These are phyloP conservation scores for Isabelozyma heimii DNA, from an alignment of 805 yeast genomes.

Conservation along the genomic window DNA sequence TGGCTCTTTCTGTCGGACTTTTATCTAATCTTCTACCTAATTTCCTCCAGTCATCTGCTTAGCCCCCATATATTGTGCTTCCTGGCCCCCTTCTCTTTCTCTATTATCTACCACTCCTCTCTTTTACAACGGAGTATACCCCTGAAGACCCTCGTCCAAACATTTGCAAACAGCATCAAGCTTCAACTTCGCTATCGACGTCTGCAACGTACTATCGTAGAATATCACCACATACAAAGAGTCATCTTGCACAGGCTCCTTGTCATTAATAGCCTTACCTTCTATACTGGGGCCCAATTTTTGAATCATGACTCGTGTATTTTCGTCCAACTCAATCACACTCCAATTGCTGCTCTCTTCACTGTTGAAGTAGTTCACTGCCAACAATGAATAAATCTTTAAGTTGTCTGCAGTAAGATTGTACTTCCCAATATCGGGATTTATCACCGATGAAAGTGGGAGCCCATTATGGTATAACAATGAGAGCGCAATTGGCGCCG, in stretches of 20 bases:
- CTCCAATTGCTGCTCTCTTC: constrained; percentile 19
- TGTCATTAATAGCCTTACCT: constrained; percentile 2
- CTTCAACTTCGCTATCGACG: constrained; percentile 34
- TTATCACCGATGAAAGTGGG: constrained; percentile 37
- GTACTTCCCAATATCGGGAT: constrained; percentile 10
- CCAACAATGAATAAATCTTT: constrained; percentile 34
- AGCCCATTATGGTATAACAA: constrained; percentile 35
- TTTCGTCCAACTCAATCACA: constrained; percentile 25
- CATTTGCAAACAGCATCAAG: constrained; percentile 29
- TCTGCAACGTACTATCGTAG: constrained; percentile 24
- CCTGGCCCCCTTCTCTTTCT: neutral
- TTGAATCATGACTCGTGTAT: constrained; percentile 25
- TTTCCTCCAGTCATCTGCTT: neutral
- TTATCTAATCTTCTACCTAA: no score
- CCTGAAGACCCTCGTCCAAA: constrained; percentile 31
- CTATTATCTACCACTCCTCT: neutral
- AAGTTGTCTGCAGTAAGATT: constrained; percentile 24
- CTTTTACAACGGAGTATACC: constrained; percentile 6
- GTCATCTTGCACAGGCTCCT: constrained; percentile 6
- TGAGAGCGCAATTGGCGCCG: constrained; percentile 28
- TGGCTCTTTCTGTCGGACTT: no score
- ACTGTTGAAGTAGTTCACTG: constrained; percentile 23
- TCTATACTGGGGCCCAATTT: constrained; percentile 2
- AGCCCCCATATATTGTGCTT: no score
- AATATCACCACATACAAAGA: constrained; percentile 30